These are phyloP conservation scores for Diatrype stigma DNA, from an alignment of 2,329 filamentous ascomycete species.

Conservation along the genomic window DNA sequence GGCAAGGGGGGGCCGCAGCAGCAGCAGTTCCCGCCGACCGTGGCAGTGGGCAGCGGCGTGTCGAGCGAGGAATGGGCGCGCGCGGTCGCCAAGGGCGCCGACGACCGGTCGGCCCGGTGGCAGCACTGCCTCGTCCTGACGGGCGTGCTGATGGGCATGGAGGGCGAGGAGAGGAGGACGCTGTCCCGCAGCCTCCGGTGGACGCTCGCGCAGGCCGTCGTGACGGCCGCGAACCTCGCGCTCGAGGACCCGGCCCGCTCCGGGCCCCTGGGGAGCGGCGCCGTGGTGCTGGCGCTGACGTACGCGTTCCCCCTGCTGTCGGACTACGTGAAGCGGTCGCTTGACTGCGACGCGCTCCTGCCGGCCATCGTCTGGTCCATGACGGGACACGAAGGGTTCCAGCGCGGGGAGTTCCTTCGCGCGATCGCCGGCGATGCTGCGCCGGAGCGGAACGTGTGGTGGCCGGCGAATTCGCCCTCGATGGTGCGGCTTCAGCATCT, in stretches of 20 bases:
- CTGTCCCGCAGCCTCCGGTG: slow-evolving; percentile 59
- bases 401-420: slow-evolving; percentile 70
- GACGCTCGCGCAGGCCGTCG: slow-evolving; percentile 68
- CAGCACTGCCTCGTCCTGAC: slow-evolving; percentile 78
- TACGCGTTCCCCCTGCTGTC: slow-evolving; percentile 71
- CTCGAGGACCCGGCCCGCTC: slow-evolving; percentile 45
- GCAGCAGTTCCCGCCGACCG: slow-evolving; percentile 16
- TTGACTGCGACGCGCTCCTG: slow-evolving; percentile 68
- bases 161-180: slow-evolving; percentile 57
- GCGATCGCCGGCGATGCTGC: slow-evolving; percentile 64
- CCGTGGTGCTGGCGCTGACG: slow-evolving; percentile 68
- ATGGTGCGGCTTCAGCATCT: slow-evolving; percentile 56
- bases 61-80: slow-evolving; percentile 51
- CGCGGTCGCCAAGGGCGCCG: slow-evolving; percentile 53
- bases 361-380: slow-evolving; percentile 65
- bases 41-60: slow-evolving; percentile 38
- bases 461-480: slow-evolving; percentile 58
- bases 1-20: neutral
- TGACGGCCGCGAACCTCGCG: slow-evolving; percentile 72
- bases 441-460: slow-evolving; percentile 58
- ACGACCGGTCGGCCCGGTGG: slow-evolving; percentile 65
- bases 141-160: slow-evolving; percentile 74
- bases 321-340: slow-evolving; percentile 48
- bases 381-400: slow-evolving; percentile 68
- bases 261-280: slow-evolving; percentile 38